Percentiles rank a stretch among this genome's conserved stretches.
phyloP scores from a whole-genome alignment of 805 yeast species.

The Isabelozyma rhagii region DNA sequence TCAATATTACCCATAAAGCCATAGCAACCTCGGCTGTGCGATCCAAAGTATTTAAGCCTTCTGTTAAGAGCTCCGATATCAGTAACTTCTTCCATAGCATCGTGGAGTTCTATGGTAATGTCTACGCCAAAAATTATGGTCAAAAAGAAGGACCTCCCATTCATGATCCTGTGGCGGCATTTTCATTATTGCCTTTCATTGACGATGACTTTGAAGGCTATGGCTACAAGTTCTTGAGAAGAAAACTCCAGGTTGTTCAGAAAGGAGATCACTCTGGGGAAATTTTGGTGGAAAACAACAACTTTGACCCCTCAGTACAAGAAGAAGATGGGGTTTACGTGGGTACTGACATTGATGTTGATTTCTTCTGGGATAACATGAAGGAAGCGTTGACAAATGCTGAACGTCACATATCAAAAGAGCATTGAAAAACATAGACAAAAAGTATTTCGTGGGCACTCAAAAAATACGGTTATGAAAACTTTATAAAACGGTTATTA shows the following conservation, averaged over 20 bases:
- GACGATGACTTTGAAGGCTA: constrained; percentile 12
- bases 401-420: constrained; percentile 6
- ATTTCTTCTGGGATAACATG: constrained; percentile 13
- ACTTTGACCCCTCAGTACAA: constrained; percentile 6
- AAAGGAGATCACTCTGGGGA: constrained; percentile 33
- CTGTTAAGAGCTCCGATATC: constrained; percentile 34
- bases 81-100: constrained; percentile 32
- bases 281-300: constrained; percentile 8
- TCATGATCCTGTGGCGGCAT: constrained; percentile 77
- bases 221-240: constrained; percentile 22
- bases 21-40: constrained; percentile 37
- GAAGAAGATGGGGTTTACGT: constrained; percentile 13
- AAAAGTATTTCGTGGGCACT: too few relatives aligned
- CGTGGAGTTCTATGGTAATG: constrained; percentile 16
- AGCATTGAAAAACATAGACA: too few relatives aligned
- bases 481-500: background rate
- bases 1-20: constrained; percentile 69
- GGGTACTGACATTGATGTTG: constrained; percentile 11
- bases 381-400: constrained; percentile 14
- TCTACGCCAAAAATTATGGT: constrained; percentile 11
- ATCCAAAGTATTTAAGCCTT: constrained; percentile 18
- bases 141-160: constrained; percentile 61
- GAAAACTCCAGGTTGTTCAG: constrained; percentile 19
- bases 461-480: too few relatives aligned
- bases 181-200: constrained; percentile 50